A percentile compares a stretch with the other conserved stretches of the same genome.
Evolutionary conservation across 2,329 filamentous ascomycete genomes (phyloP).

Genomic region (Simplicillium sp.): DNA sequence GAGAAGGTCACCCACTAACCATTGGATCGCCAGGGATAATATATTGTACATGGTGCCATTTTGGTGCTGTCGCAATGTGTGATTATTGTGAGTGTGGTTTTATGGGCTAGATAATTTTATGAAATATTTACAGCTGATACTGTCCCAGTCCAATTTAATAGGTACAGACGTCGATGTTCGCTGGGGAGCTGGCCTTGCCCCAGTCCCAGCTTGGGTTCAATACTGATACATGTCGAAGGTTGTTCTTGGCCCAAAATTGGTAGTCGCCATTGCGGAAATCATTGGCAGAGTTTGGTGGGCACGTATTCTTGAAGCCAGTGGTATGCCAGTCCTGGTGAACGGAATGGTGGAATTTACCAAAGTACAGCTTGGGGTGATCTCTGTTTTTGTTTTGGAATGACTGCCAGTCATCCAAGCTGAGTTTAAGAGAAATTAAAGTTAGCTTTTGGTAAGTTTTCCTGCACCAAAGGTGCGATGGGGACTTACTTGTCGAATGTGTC

Average conservation of each 20-base stretch:
- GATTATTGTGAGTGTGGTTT: too few species aligned
- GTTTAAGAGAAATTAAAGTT: background rate
- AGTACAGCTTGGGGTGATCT: constrained; percentile 11
- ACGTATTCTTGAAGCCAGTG: constrained; percentile 9
- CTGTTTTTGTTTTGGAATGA: constrained; percentile 10
- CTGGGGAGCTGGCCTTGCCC: constrained; percentile 9
- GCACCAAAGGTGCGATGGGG: background rate
- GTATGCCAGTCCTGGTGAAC: constrained; percentile 11
- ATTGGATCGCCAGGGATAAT: too few species aligned
- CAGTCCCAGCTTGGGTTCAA: constrained; percentile 9
- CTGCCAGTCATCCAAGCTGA: constrained; percentile 6
- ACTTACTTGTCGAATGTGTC: constrained; percentile 12
- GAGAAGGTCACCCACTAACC: too few species aligned
- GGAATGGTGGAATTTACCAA: constrained; percentile 10
- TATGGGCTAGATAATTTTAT: too few species aligned
- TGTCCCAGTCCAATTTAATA: constrained; percentile 3
- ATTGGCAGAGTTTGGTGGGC: constrained; percentile 7
- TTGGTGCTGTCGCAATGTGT: too few species aligned
- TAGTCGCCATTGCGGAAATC: constrained; percentile 11
- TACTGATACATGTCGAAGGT: constrained; percentile 8
- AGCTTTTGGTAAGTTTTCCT: background rate
- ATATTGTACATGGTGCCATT: too few species aligned
- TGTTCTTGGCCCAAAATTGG: constrained; percentile 10
- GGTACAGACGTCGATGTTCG: constrained; percentile 9
- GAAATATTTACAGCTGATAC: too few species aligned